Percentiles rank a stretch among this genome's conserved stretches.
Conservation (phyloP, 768 basidiomycete species). For the Pisolithus orientalis region DNA sequence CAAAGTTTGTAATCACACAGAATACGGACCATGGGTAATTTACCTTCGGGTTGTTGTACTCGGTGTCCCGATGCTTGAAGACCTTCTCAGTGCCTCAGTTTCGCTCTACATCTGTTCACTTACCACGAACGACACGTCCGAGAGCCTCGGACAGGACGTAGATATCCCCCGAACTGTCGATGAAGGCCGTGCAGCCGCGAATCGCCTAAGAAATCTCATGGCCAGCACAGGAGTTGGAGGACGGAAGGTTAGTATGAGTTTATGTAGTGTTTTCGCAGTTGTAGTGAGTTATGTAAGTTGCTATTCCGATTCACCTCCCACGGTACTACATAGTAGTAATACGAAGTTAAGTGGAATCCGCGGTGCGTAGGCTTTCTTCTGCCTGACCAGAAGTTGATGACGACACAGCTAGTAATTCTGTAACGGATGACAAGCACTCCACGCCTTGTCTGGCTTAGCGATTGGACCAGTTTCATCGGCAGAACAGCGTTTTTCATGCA, state of each 20-base stretch:
- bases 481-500: too few species aligned
- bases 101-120: conserved; percentile 26
- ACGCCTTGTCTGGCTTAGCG: too few species aligned
- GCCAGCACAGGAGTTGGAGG: conserved; percentile 16
- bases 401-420: too few species aligned
- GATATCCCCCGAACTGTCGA: conserved; percentile 25
- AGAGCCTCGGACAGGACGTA: conserved; percentile 43
- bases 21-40: conserved; percentile 6
- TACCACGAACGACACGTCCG: conserved; percentile 86
- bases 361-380: neutral
- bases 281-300: neutral
- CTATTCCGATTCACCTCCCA: neutral
- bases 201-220: conserved; percentile 7
- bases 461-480: too few species aligned
- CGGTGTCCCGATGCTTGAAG: conserved; percentile 85
- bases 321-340: neutral
- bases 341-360: neutral
- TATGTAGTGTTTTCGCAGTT: too few species aligned
- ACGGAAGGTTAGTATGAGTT: neutral
- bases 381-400: too few species aligned
- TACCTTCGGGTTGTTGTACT: conserved; percentile 91
- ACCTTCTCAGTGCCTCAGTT: conserved; percentile 10
- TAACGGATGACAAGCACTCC: too few species aligned
- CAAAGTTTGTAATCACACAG: neutral
- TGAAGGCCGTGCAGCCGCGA: conserved; percentile 13